Conservation (phyloP, 2,329 filamentous ascomycete species). For the Sporothrix phasma region DNA sequence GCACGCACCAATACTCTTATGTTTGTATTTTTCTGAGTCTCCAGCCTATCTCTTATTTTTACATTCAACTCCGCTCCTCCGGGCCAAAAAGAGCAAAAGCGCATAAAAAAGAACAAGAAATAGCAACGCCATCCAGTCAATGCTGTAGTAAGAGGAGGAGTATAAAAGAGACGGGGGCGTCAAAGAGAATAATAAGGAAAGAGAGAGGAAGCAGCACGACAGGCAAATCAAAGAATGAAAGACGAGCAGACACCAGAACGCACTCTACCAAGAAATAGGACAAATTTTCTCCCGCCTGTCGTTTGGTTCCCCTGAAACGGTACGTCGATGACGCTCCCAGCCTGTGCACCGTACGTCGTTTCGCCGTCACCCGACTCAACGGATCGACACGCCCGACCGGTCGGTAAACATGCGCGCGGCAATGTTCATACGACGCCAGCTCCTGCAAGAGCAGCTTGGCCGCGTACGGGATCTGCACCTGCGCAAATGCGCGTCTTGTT, state of each 20-base stretch:
- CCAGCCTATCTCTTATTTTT: neutral
- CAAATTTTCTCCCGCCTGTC: neutral
- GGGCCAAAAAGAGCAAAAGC: neutral
- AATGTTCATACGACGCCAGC: conserved; percentile 95
- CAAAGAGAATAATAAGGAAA: neutral
- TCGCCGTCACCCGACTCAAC: conserved; percentile 31
- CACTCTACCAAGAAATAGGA: neutral
- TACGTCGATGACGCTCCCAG: neutral
- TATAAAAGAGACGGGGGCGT: neutral
- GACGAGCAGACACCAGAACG: neutral
- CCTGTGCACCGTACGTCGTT: neutral
- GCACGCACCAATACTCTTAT: neutral
- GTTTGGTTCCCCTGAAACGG: neutral
- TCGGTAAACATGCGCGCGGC: conserved; percentile 94
- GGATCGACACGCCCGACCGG: conserved; percentile 62
- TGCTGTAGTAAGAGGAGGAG: neutral
- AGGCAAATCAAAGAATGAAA: neutral
- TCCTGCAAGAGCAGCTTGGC: conserved; percentile 98
- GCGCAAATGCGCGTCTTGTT: conserved; percentile 98
- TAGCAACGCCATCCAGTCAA: conserved; percentile 14
- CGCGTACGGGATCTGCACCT: conserved; percentile 95
- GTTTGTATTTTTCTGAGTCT: neutral
- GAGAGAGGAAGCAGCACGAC: neutral
- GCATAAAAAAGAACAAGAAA: conserved; percentile 1
- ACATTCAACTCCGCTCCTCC: neutral